Conservation (phyloP, 331 rosid genomes). For the Rhamnella rubrinervis region DNA sequence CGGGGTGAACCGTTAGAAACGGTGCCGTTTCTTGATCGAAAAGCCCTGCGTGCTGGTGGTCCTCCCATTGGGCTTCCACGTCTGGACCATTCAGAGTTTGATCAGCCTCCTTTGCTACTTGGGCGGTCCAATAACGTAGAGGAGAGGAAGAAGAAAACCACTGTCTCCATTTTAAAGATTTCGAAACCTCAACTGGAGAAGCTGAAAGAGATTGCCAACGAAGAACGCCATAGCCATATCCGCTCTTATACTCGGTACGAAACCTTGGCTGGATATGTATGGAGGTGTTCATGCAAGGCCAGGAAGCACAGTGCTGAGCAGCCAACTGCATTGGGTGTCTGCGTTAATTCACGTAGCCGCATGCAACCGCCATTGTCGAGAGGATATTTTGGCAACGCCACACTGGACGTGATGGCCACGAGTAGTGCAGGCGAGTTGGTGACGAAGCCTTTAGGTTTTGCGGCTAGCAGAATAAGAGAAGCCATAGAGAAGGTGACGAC, state of each 20-base stretch:
- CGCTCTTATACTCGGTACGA: conserved; percentile 29
- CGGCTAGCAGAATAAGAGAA: conserved; percentile 45
- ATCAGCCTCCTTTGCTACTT: conserved; percentile 12
- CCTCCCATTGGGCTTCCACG: not conserved
- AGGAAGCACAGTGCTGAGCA: conserved; percentile 40
- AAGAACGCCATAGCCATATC: not conserved
- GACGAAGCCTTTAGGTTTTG: conserved; percentile 50
- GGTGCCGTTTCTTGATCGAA: conserved; percentile 34
- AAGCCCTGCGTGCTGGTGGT: conserved; percentile 27
- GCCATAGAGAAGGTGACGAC: conserved; percentile 47
- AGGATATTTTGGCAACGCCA: conserved; percentile 58
- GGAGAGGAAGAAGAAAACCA: conserved; percentile 39
- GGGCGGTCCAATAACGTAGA: conserved; percentile 19
- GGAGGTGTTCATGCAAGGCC: conserved; percentile 62
- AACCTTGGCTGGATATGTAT: conserved; percentile 41
- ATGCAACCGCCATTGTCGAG: conserved; percentile 42
- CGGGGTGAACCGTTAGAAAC: conserved; percentile 39
- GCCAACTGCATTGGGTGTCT: conserved; percentile 37
- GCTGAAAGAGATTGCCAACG: conserved; percentile 31
- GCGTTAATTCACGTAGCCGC: conserved; percentile 46
- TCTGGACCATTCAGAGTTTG: conserved; percentile 9
- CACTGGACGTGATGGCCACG: conserved; percentile 41
- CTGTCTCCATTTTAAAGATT: conserved; percentile 22
- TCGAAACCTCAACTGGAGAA: conserved; percentile 25
- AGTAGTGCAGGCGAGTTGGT: conserved; percentile 44